A percentile compares a stretch with the other conserved stretches of the same genome.
Conservation (phyloP, 306 rosid genomes). For the Astragalus membranaceus region DNA sequence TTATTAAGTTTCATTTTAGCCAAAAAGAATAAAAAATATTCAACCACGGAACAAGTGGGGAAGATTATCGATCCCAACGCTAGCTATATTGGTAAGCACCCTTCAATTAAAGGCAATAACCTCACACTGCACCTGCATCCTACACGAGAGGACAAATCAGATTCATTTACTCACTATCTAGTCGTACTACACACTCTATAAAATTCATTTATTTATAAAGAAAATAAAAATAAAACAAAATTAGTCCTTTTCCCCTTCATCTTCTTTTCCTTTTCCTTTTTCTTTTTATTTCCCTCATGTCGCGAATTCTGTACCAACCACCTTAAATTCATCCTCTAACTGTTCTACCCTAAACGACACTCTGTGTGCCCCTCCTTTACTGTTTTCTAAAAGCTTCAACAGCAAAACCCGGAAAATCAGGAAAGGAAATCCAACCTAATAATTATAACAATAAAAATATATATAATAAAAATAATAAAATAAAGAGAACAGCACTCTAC, state of each 20-base stretch:
- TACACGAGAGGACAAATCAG: neutral
- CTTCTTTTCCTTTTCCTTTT: neutral
- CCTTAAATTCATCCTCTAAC: neutral
- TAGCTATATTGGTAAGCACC: neutral
- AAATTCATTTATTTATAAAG: neutral
- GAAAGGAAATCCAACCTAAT: neutral
- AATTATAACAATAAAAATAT: too few species aligned
- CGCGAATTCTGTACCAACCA: constrained; percentile 2
- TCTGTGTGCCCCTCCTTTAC: neutral
- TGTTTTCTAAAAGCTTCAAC: neutral
- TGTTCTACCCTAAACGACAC: neutral
- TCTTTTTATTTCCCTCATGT: neutral
- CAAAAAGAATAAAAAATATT: neutral
- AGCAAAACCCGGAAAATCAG: constrained; percentile 22
- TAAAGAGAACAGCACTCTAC: neutral
- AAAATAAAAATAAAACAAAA: neutral
- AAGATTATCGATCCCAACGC: constrained; percentile 15
- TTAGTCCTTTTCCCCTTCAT: neutral
- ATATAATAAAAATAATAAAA: too few species aligned
- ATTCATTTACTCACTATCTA: constrained; percentile 6
- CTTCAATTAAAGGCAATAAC: too few species aligned
- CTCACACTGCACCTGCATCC: too few species aligned
- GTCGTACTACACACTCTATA: neutral
- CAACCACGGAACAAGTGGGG: constrained; percentile 17
- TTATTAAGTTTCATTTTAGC: neutral